Percentiles rank a stretch among this genome's conserved stretches.
Evolutionary conservation across 2,329 filamentous ascomycete genomes (phyloP).

Genomic region (Aspergillus candidus): DNA sequence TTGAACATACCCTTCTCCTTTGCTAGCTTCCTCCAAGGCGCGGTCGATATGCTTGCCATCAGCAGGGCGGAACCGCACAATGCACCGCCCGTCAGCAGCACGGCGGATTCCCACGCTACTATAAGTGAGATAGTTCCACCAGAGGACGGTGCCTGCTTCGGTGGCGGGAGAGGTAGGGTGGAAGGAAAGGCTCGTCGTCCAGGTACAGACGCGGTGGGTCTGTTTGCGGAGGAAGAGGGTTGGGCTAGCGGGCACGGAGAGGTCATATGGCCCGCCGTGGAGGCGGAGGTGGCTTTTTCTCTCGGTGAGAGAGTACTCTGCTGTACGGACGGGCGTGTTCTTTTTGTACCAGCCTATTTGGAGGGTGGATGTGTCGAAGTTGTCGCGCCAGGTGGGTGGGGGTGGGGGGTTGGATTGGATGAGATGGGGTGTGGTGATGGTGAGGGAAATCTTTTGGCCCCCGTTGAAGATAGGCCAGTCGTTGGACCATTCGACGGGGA

Average conservation of each 20-base stretch:
- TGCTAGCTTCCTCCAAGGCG: not conserved
- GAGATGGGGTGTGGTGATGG: slow-evolving; percentile 15
- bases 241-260: slow-evolving; percentile 47
- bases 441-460: slow-evolving; percentile 40
- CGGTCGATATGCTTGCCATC: slow-evolving; percentile 14
- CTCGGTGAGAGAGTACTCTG: slow-evolving; percentile 44
- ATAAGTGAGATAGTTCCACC: slow-evolving; percentile 49
- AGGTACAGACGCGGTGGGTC: slow-evolving; percentile 38
- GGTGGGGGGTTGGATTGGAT: slow-evolving; percentile 12
- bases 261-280: slow-evolving; percentile 48
- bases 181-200: slow-evolving; percentile 44
- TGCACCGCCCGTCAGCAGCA: slow-evolving; percentile 11
- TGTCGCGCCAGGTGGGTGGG: slow-evolving; percentile 29
- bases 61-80: slow-evolving; percentile 23
- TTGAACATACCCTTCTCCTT: slow-evolving; percentile 13
- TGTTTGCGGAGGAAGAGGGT: slow-evolving; percentile 53
- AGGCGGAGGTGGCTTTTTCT: slow-evolving; percentile 43
- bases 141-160: slow-evolving; percentile 51
- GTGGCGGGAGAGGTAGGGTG: slow-evolving; percentile 36
- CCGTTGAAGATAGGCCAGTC: slow-evolving; percentile 50
- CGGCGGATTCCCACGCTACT: slow-evolving; percentile 38
- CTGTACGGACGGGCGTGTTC: slow-evolving; percentile 45
- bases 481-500: slow-evolving; percentile 46
- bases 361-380: slow-evolving; percentile 23
- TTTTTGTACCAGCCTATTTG: slow-evolving; percentile 29